Conservation (phyloP, 371 early-diverging fungal genomes). For the Mucor circinelloides region DNA sequence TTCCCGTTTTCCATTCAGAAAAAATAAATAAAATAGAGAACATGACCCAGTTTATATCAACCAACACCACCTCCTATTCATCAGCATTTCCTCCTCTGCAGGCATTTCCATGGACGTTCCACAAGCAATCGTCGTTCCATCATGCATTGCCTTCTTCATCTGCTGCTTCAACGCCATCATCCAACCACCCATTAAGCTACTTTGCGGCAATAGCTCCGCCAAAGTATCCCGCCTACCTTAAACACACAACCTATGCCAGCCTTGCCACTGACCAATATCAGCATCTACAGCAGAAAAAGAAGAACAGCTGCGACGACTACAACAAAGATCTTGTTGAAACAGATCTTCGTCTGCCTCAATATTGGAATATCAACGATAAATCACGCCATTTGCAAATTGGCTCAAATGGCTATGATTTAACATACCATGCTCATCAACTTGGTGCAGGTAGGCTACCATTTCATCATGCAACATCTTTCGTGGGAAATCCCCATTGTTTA, state of each 20-base stretch:
- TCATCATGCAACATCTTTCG: background rate
- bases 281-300: background rate
- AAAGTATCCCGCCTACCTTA: constrained; percentile 40
- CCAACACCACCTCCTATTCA: constrained; percentile 8
- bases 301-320: constrained; percentile 10
- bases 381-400: constrained; percentile 53
- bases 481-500: constrained; percentile 11
- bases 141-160: background rate
- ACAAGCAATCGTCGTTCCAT: background rate
- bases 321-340: constrained; percentile 7
- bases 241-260: constrained; percentile 36
- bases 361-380: constrained; percentile 64
- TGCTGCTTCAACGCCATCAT: background rate
- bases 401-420: constrained; percentile 53
- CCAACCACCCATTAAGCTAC: background rate
- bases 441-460: constrained; percentile 36
- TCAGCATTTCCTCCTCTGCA: constrained; percentile 33
- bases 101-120: constrained; percentile 14
- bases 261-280: constrained; percentile 40
- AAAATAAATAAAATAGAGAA: background rate
- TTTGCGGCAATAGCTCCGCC: constrained; percentile 24
- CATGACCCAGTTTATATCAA: constrained; percentile 3
- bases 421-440: constrained; percentile 34
- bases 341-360: constrained; percentile 55
- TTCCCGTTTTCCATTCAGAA: background rate